Evolutionary conservation across 2,329 filamentous ascomycete species (phyloP), one percentile per base, ranked within the genome.

Genomic region (Neoarthrinium moseri): DNA sequence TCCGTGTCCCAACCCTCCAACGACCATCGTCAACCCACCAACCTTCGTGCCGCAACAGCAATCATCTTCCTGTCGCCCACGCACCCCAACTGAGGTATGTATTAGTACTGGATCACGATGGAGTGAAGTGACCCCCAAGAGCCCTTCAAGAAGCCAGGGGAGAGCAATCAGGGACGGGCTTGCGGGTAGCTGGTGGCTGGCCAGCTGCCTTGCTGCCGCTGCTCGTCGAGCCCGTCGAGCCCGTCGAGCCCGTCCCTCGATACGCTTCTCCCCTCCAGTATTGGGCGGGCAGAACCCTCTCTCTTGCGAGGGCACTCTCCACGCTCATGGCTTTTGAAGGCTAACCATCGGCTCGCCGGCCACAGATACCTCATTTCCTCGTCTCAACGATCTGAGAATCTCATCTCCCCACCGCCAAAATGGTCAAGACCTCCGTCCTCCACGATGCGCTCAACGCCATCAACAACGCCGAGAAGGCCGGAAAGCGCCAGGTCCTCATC

Each of bases 381-480:
- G 39, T 42, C 36, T 38, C 53, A 63, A 62, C 75, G 85, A 87
- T 80, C 80, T 87, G 86, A 91, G 86, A 90, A 90, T 90, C 86
- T 89, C 81, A 67, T 15, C 23, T 18, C 33, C 61, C 62, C 51
- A 80, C 81, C 83, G 84, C 72, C 84, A 96, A 88, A 72, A 99
- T 99, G 92, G 91, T 96, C 78, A 91, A 89, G 81, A 97, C 94
- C 69, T 96, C 91, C 74, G 94, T 97, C 70, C 91, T 99, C 77
- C 95, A 97, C 84, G 94, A 99, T 87, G 91, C 89, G 72, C 88
- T 96, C 69, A 96, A 96, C 75, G 82, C 85, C 81, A 97, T 99
- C 87, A 99, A 99, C 91, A 99, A 99, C 77, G 94, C 94, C 83
- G 95, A 99, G 86, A 97, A 99, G 88, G 82, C 89, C 65, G 94